Percentiles rank a stretch among this genome's conserved stretches.
phyloP scores from a whole-genome alignment of 164 flowering plant genomes.

The Aristolochia californica region DNA sequence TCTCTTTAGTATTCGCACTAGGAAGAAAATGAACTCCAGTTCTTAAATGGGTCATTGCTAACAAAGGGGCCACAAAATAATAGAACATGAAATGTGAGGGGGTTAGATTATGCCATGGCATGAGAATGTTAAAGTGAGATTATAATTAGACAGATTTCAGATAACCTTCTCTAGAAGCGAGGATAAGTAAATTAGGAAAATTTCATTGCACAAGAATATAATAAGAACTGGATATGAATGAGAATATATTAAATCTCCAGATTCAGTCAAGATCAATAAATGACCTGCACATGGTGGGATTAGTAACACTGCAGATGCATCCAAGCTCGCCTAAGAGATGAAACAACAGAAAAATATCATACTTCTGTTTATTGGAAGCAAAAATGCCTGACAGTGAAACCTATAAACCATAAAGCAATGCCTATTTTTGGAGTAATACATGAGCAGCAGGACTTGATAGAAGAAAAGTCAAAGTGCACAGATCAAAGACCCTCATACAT shows the following conservation, averaged over 20 bases:
- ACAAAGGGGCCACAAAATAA: too few species aligned
- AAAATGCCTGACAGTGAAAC: neutral
- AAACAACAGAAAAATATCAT: neutral
- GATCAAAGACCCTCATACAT: too few species aligned
- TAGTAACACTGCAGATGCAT: constrained; percentile 78
- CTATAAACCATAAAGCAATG: neutral
- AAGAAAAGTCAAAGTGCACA: too few species aligned
- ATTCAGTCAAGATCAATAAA: constrained; percentile 1
- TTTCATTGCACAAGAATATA: too few species aligned
- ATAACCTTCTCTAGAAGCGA: neutral
- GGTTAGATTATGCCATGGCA: too few species aligned
- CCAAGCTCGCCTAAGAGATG: constrained; percentile 52
- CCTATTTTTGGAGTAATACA: neutral
- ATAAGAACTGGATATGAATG: too few species aligned
- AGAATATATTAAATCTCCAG: neutral
- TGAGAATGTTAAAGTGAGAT: too few species aligned
- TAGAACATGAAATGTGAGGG: too few species aligned
- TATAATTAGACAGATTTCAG: neutral
- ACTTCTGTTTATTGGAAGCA: neutral
- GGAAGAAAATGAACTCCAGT: too few species aligned
- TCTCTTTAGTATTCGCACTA: neutral
- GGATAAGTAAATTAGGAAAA: neutral
- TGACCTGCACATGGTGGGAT: constrained; percentile 70
- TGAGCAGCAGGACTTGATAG: too few species aligned
- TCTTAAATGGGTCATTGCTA: too few species aligned